Percentiles rank a stretch among this genome's conserved stretches.
Evolutionary conservation across 805 yeast genomes (phyloP).

Genomic region (Saccharomycopsis fodiens): DNA sequence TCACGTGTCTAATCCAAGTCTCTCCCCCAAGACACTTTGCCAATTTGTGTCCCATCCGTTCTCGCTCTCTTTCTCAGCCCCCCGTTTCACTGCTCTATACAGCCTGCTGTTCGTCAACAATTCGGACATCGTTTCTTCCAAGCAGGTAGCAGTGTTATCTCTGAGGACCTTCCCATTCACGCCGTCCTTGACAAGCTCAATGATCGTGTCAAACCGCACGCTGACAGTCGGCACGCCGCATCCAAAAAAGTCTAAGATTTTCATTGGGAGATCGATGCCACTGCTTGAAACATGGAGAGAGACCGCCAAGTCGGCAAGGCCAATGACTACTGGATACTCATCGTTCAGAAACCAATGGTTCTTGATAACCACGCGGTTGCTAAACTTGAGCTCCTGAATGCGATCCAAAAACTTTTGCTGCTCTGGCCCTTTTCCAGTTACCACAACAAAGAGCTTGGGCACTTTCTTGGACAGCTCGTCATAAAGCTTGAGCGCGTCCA

Average conservation of each 20-base stretch:
- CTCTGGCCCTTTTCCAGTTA: slow-evolving; percentile 97
- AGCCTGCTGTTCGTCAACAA: slow-evolving; percentile 29
- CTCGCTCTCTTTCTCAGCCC: slow-evolving; percentile 67
- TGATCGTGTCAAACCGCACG: slow-evolving; percentile 64
- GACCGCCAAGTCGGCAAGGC: slow-evolving; percentile 77
- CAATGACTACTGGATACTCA: slow-evolving; percentile 71
- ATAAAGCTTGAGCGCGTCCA: slow-evolving; percentile 59
- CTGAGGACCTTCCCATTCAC: slow-evolving; percentile 61
- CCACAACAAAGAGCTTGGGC: slow-evolving; percentile 50
- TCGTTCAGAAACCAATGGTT: slow-evolving; percentile 72
- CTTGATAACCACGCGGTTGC: slow-evolving; percentile 42
- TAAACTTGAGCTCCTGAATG: slow-evolving; percentile 38
- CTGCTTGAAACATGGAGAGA: slow-evolving; percentile 89
- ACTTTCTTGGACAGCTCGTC: slow-evolving; percentile 31
- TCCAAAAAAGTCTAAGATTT: slow-evolving; percentile 92
- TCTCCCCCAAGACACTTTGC: slow-evolving; percentile 27
- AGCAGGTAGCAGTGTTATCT: slow-evolving; percentile 30
- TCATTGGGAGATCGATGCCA: slow-evolving; percentile 96
- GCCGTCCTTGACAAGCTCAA: slow-evolving; percentile 64
- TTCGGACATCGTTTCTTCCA: slow-evolving; percentile 36
- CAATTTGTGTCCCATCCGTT: slow-evolving; percentile 74
- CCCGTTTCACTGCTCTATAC: slow-evolving; percentile 41
- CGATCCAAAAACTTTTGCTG: slow-evolving; percentile 41
- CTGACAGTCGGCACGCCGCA: slow-evolving; percentile 90
- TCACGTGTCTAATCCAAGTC: no score